A percentile compares a stretch with the other conserved stretches of the same genome.
Conservation (phyloP, 2,329 filamentous ascomycete genomes). For the Fragosphaeria purpurea region DNA sequence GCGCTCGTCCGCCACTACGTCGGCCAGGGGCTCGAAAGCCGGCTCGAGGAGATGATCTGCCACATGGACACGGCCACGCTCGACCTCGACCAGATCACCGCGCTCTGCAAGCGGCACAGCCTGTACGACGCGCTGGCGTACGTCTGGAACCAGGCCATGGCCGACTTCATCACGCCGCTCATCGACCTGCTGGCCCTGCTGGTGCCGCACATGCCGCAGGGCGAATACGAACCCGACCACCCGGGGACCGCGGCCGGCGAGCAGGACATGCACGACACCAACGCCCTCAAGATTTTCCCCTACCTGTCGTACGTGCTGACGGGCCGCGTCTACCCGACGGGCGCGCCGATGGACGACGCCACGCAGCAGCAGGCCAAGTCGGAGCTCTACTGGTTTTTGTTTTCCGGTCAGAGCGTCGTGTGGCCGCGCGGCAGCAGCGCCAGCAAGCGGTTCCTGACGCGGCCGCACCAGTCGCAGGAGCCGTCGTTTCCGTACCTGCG, state of each 20-base stretch:
- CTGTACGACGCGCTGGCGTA: slow-evolving; percentile 94
- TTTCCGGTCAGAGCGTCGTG: slow-evolving; percentile 66
- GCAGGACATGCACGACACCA: slow-evolving; percentile 52
- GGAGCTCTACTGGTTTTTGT: slow-evolving; percentile 86
- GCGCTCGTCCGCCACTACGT: slow-evolving; percentile 76
- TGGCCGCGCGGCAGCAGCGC: slow-evolving; percentile 62
- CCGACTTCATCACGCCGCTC: slow-evolving; percentile 83
- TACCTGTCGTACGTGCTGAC: slow-evolving; percentile 90
- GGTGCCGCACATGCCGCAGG: slow-evolving; percentile 44
- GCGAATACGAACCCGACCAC: slow-evolving; percentile 25
- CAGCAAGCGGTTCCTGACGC: slow-evolving; percentile 50
- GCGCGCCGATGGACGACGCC: slow-evolving; percentile 61
- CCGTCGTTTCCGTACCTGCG: slow-evolving; percentile 79
- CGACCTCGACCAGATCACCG: slow-evolving; percentile 87
- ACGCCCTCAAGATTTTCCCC: slow-evolving; percentile 85
- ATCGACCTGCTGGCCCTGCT: slow-evolving; percentile 71
- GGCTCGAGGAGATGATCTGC: slow-evolving; percentile 89
- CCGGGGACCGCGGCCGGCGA: slow-evolving; percentile 43
- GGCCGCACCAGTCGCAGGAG: slow-evolving; percentile 42
- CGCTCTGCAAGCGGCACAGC: slow-evolving; percentile 80
- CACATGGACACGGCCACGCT: slow-evolving; percentile 83
- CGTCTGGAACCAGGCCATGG: slow-evolving; percentile 86
- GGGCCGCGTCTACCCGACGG: slow-evolving; percentile 83
- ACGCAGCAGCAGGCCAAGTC: slow-evolving; percentile 69
- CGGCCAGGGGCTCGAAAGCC: slow-evolving; percentile 60